Percentiles rank a stretch among this genome's conserved stretches.
Conservation (phyloP, 2,329 filamentous ascomycete genomes). For the Stemphylium lycopersici region DNA sequence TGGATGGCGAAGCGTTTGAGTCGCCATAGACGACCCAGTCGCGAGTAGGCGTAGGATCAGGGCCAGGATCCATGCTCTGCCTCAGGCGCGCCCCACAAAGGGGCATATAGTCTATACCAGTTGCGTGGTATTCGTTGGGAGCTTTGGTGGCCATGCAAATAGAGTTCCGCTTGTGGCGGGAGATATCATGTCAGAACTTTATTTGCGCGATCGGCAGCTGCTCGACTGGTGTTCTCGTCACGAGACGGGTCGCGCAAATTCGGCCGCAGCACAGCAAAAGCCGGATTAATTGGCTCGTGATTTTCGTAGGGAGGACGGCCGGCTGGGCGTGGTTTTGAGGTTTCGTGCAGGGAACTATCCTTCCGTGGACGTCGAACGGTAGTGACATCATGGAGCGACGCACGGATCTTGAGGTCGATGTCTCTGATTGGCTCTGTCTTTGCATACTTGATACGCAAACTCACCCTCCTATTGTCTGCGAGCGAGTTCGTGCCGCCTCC, state of each 20-base stretch:
- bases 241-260: conserved; percentile 5
- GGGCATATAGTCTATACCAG: not conserved
- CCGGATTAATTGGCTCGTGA: not conserved
- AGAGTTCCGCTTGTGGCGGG: not conserved
- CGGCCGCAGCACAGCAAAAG: not conserved
- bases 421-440: not conserved
- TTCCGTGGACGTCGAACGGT: not conserved
- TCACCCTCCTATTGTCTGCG: not conserved
- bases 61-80: not conserved
- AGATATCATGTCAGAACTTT: conserved; percentile 5
- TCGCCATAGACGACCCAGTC: not conserved
- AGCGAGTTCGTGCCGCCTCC: not conserved
- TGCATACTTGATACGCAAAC: not conserved
- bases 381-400: not conserved
- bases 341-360: not conserved
- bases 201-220: not conserved
- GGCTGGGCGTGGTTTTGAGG: not conserved
- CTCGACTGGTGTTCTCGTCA: not conserved
- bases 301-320: not conserved
- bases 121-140: not conserved
- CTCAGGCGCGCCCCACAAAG: not conserved
- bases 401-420: not conserved
- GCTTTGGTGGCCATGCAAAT: not conserved
- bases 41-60: not conserved
- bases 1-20: not conserved